Conservation (phyloP, 1,284 basidiomycete genomes). For the Ceratobasidium sp. region DNA sequence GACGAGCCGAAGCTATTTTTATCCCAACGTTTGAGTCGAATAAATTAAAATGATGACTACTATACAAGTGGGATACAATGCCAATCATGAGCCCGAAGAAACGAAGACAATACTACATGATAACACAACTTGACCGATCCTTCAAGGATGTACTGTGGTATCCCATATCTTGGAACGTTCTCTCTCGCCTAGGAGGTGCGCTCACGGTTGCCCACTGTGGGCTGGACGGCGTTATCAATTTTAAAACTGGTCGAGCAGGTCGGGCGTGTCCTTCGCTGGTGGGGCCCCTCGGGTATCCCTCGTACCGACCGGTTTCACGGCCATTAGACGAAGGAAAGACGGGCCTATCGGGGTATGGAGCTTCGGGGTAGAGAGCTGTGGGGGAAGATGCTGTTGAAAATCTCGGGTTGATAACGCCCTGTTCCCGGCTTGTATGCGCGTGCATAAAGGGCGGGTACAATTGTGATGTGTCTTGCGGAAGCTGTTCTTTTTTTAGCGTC, state of each 20-base stretch:
- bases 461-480: not conserved
- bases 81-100: not conserved
- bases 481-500: not conserved
- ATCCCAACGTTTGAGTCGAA: too few relatives aligned
- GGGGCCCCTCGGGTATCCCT: conserved; percentile 1
- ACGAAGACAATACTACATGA: conserved; percentile 20
- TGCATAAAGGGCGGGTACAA: not conserved
- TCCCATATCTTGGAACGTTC: not conserved
- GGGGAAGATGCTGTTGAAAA: conserved; percentile 13
- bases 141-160: conserved; percentile 4
- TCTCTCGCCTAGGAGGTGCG: not conserved
- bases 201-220: not conserved
- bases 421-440: not conserved
- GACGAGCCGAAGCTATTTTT: too few relatives aligned
- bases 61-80: not conserved
- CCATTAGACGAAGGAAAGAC: not conserved
- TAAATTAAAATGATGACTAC: too few relatives aligned
- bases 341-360: not conserved
- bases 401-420: conserved; percentile 1
- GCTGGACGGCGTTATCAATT: conserved; percentile 19
- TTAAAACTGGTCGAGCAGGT: conserved; percentile 7
- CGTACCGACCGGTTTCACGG: not conserved
- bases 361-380: not conserved
- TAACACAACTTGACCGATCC: conserved; percentile 18
- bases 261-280: not conserved